Base-by-base conservation (phyloP, 2,329 filamentous ascomycete species). In the Blumeriella jaapii region DNA sequence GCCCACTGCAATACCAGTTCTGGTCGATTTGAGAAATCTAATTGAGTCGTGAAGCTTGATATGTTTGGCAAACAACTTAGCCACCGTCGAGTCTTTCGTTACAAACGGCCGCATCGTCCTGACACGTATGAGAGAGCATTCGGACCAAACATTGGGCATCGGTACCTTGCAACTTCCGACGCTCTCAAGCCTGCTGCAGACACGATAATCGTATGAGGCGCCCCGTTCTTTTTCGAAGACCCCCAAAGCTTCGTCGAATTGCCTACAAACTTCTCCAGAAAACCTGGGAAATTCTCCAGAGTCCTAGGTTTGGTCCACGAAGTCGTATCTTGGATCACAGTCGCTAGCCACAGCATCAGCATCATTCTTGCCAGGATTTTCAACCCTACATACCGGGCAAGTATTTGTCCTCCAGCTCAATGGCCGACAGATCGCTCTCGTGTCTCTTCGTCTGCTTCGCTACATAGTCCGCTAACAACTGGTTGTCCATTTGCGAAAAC, bases 41-140 rank as follows among this genome's bases (percentile, higher is more conserved):
- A 87, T 74, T 20, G 87, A 82, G 51, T 96, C 89, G 34, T 83
- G 74, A 8, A 98, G 61, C 61, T 98, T 98, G 65, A 98, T 93
- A 58, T 98, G 91, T 59, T 98, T 98, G 19, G 91, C 89, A 59
- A 98, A 98, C 55, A 98, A 65, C 59, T 98, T 98, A 2, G 83
- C 82, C 2, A 98, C 78, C 29, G 74, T 70, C 31, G 71, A 75
- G 6, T 84, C 76, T 56, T 91, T 85, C 34, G 69, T 78, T 55
- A 87, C 82, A 50, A 91, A 89, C 46, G 77, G 76, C 30, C 85
- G 73, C 44, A 93, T 64, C 2, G 75, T 69, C 51, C 82, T 82
- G 14, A 4, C 13, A 37, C 19, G 14, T 29, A 30, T 47, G 11
- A 49, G 45, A 23, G 38, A 11, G 4, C 4, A 13, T 25, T 17